A percentile compares a stretch with the other conserved stretches of the same genome.
These are phyloP conservation scores for Sporisorium scitamineum DNA, from an alignment of 1,284 basidiomycete genomes.

Conservation along the genomic window DNA sequence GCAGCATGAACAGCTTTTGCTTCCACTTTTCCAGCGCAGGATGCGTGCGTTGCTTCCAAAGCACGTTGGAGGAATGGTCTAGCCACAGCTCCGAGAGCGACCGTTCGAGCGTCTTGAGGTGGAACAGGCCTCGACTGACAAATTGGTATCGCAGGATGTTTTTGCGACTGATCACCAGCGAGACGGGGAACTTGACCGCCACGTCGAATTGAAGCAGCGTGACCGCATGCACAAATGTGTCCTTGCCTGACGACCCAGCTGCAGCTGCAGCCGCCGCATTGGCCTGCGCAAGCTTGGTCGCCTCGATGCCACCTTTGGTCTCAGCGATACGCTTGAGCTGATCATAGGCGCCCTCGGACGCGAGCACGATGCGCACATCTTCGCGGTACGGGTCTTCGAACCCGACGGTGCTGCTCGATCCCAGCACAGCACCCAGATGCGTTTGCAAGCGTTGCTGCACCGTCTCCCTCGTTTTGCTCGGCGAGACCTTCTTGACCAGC, in stretches of 20 bases:
- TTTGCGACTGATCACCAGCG: conserved; percentile 68
- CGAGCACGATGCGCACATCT: conserved; percentile 65
- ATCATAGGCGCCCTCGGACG: conserved; percentile 65
- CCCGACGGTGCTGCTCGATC: conserved; percentile 64
- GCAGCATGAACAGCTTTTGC: conserved; percentile 62
- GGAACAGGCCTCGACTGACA: conserved; percentile 62
- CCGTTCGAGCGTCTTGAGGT: conserved; percentile 65
- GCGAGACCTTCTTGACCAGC: conserved; percentile 63
- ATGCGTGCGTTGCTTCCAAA: conserved; percentile 59
- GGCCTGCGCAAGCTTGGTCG: conserved; percentile 62
- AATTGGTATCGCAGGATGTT: conserved; percentile 68
- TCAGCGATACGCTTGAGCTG: conserved; percentile 68
- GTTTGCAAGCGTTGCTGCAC: conserved; percentile 64
- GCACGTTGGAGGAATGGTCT: conserved; percentile 51
- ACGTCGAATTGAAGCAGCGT: conserved; percentile 66
- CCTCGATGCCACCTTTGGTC: conserved; percentile 67
- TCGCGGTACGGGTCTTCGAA: conserved; percentile 66
- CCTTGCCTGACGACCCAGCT: conserved; percentile 66
- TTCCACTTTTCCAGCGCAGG: conserved; percentile 64
- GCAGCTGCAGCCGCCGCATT: conserved; percentile 43
- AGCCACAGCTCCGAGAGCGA: conserved; percentile 62
- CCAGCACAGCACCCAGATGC: conserved; percentile 67
- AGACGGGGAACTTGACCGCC: conserved; percentile 67
- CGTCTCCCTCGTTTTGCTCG: conserved; percentile 71
- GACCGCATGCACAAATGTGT: conserved; percentile 64